phyloP scores from a whole-genome alignment of 768 basidiomycete species.

The Mycena vitilis region DNA sequence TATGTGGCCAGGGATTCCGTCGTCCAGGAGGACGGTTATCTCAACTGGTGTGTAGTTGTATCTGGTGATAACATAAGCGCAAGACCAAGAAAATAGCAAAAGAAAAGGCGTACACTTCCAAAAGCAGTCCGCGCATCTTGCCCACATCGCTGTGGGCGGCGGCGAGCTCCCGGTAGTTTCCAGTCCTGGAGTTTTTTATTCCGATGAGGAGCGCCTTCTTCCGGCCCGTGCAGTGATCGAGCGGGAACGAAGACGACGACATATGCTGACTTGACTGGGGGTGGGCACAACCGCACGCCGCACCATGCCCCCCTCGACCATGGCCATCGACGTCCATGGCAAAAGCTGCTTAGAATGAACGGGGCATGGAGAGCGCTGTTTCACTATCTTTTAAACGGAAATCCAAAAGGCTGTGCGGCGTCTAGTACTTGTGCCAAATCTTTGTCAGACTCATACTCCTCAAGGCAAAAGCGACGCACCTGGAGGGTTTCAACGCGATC shows the following conservation, averaged over 20 bases:
- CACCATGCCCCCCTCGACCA: too few relatives aligned
- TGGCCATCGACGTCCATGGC: too few relatives aligned
- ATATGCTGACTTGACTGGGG: not conserved
- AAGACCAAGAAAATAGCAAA: not conserved
- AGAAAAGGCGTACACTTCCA: not conserved
- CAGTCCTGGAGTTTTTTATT: not conserved
- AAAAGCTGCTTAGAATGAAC: too few relatives aligned
- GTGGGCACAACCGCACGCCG: too few relatives aligned
- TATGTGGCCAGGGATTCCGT: slow-evolving; percentile 41
- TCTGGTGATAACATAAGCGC: not conserved
- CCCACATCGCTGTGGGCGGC: slow-evolving; percentile 11
- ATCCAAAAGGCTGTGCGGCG: not conserved
- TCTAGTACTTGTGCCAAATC: too few relatives aligned
- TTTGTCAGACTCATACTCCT: too few relatives aligned
- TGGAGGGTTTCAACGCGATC: too few relatives aligned
- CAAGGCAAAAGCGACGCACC: too few relatives aligned
- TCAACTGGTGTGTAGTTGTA: slow-evolving; percentile 1
- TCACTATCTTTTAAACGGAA: too few relatives aligned
- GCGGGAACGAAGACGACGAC: not conserved
- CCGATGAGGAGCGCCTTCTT: slow-evolving; percentile 26
- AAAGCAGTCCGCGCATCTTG: slow-evolving; percentile 9
- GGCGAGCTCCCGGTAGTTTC: slow-evolving; percentile 4
- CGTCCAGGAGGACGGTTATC: slow-evolving; percentile 59
- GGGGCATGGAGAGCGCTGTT: too few relatives aligned
- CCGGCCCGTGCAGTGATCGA: not conserved